Percentiles rank a stretch among this genome's conserved stretches.
These are phyloP conservation scores for Tricholoma matsutake DNA, from an alignment of 768 basidiomycete genomes.

Conservation along the genomic window DNA sequence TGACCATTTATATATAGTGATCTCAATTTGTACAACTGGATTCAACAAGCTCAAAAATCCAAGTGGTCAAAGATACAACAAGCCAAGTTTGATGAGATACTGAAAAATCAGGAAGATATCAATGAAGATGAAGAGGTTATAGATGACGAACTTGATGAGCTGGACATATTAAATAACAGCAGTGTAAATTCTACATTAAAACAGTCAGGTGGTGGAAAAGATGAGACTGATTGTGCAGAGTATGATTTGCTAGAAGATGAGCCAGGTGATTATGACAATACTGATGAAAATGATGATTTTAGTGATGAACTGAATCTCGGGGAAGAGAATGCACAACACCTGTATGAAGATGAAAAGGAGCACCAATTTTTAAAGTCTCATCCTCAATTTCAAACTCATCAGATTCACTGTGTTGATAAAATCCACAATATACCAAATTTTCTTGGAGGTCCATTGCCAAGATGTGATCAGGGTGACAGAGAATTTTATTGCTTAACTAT, in stretches of 20 bases:
- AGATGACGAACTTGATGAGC: neutral
- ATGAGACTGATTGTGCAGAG: too few species aligned
- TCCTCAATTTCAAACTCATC: conserved; percentile 23
- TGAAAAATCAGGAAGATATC: neutral
- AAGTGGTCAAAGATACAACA: neutral
- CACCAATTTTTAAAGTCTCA: conserved; percentile 16
- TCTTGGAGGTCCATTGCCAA: conserved; percentile 21
- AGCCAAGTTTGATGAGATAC: neutral
- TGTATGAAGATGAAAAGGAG: neutral
- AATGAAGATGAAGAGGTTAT: neutral
- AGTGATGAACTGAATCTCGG: neutral
- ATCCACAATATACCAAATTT: conserved; percentile 18
- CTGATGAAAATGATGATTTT: neutral
- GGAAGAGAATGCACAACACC: neutral
- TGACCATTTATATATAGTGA: conserved; percentile 5
- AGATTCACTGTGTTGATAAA: neutral
- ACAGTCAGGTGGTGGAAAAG: neutral
- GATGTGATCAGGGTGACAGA: conserved; percentile 24
- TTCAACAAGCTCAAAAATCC: neutral
- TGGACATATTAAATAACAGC: neutral
- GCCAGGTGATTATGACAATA: too few species aligned
- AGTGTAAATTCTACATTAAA: neutral
- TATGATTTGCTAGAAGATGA: neutral
- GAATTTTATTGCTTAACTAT: conserved; percentile 27
- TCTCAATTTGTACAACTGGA: conserved; percentile 20